Evolutionary conservation across 176 grass and related monocot genomes (phyloP).

Genomic region (Rhynchospora breviuscula): DNA sequence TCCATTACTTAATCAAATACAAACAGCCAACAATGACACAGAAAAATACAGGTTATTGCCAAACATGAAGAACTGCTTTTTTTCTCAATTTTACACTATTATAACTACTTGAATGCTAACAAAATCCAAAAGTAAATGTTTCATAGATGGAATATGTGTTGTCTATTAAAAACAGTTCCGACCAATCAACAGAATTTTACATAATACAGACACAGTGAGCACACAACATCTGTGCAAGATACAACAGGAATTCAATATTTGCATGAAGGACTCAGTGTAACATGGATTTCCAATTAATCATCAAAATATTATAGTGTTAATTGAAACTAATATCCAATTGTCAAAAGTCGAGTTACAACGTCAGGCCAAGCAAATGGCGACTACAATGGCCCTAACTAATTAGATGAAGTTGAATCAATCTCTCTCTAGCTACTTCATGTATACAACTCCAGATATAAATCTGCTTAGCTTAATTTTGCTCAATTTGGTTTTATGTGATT

Average conservation of each 20-base stretch:
- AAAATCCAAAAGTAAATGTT: background rate
- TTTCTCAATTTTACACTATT: background rate
- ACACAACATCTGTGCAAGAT: background rate
- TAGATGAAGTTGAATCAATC: background rate
- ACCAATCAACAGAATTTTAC: background rate
- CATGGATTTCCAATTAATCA: background rate
- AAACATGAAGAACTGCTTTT: background rate
- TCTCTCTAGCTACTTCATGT: background rate
- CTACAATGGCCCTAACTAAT: background rate
- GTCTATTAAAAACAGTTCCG: background rate
- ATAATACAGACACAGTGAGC: background rate
- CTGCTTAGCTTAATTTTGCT: background rate
- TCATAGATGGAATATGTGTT: background rate
- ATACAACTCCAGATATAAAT: background rate
- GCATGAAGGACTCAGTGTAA: background rate
- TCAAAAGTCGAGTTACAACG: background rate
- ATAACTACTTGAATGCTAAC: background rate
- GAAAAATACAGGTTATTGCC: background rate
- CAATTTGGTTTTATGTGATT: background rate
- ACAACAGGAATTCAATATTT: background rate
- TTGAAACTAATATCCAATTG: background rate
- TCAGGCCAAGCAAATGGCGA: background rate
- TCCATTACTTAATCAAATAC: background rate
- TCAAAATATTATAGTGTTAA: background rate
- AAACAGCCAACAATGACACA: background rate